A percentile compares a stretch with the other conserved stretches of the same genome.
Evolutionary conservation across 805 yeast species (phyloP).

Genomic region (Dipodascus albidus): DNA sequence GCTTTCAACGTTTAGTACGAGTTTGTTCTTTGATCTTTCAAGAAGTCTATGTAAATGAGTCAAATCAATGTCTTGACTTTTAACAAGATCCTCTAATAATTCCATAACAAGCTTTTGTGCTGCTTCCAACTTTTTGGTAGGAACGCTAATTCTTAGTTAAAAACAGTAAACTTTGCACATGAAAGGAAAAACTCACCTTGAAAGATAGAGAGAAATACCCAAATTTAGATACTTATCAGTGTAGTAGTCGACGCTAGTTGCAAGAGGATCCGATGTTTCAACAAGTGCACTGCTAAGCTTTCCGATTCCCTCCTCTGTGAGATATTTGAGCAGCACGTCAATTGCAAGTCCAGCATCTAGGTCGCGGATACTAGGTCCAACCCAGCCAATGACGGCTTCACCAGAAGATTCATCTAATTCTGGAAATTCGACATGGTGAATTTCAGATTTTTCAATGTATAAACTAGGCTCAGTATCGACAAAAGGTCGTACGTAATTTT

Average conservation of each 20-base stretch:
- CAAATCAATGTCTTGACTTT: constrained; percentile 44
- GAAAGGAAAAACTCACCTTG: background rate
- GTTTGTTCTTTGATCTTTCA: constrained; percentile 51
- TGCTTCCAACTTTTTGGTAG: constrained; percentile 47
- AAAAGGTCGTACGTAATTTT: constrained; percentile 53
- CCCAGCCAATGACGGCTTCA: constrained; percentile 62
- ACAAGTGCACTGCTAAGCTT: constrained; percentile 59
- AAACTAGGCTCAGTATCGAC: constrained; percentile 47
- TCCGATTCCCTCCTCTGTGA: constrained; percentile 70
- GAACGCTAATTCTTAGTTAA: constrained; percentile 56
- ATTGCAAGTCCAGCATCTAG: constrained; percentile 51
- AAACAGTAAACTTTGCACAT: constrained; percentile 29
- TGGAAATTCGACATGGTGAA: constrained; percentile 62
- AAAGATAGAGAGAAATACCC: constrained; percentile 20
- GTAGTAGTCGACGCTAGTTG: constrained; percentile 56
- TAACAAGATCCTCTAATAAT: constrained; percentile 42
- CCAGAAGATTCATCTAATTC: constrained; percentile 83
- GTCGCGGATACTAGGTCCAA: constrained; percentile 59
- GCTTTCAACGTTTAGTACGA: constrained; percentile 29
- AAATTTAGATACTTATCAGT: constrained; percentile 65
- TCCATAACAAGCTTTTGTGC: constrained; percentile 41
- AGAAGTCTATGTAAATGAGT: constrained; percentile 55
- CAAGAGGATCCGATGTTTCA: constrained; percentile 72
- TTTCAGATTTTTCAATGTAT: constrained; percentile 28
- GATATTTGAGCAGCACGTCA: constrained; percentile 58